Evolutionary conservation across 176 grass and related monocot genomes (phyloP).

Genomic region (Chrysopogon serrulatus): DNA sequence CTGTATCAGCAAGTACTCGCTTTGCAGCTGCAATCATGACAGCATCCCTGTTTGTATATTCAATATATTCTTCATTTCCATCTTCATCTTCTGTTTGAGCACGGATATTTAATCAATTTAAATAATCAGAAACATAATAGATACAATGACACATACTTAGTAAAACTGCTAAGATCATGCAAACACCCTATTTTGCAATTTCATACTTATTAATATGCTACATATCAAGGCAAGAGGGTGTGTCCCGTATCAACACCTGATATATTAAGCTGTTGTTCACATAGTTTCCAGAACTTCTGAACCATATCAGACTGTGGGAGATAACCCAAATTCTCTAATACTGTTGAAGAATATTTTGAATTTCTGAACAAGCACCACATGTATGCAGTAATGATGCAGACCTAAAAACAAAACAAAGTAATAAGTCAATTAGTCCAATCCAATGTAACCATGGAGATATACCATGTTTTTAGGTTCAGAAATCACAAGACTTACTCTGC

Average conservation of each 20-base stretch:
- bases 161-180: constrained; percentile 19
- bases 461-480: not conserved
- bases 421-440: constrained; percentile 9
- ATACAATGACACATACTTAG: no score
- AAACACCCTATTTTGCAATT: not conserved
- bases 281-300: constrained; percentile 95
- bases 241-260: constrained; percentile 48
- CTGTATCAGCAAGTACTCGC: constrained; percentile 71
- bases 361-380: constrained; percentile 98
- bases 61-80: constrained; percentile 95
- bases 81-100: constrained; percentile 95
- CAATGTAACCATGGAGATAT: not conserved
- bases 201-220: not conserved
- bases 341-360: constrained; percentile 79
- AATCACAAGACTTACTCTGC: constrained; percentile 75
- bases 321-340: constrained; percentile 76
- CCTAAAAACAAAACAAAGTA: constrained; percentile 45
- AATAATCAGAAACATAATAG: constrained; percentile 11
- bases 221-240: not conserved
- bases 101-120: constrained; percentile 21
- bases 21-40: constrained; percentile 95
- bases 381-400: constrained; percentile 77
- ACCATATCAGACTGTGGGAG: constrained; percentile 60
- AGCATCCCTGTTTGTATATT: constrained; percentile 87
- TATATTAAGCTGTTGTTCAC: constrained; percentile 72